These are phyloP conservation scores for Teunomyces kruisii DNA, from an alignment of 805 yeast species.

Conservation along the genomic window DNA sequence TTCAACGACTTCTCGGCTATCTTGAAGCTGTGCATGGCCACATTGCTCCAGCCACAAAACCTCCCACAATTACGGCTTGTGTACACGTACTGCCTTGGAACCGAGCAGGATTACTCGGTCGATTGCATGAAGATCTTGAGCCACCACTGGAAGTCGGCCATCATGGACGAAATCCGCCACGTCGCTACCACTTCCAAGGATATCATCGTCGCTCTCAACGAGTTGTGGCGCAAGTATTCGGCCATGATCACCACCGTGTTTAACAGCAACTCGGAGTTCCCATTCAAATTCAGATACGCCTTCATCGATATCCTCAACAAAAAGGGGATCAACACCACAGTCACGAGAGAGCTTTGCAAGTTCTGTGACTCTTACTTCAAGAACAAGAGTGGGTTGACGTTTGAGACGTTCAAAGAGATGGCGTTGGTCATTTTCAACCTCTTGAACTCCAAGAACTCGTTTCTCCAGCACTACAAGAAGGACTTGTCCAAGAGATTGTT, in stretches of 20 bases:
- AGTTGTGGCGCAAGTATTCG: background rate
- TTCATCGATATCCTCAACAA: constrained; percentile 19
- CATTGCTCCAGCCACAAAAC: constrained; percentile 12
- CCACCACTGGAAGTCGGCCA: background rate
- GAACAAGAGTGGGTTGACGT: constrained; percentile 11
- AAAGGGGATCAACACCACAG: constrained; percentile 12
- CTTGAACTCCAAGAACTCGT: constrained; percentile 33
- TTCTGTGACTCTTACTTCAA: constrained; percentile 30
- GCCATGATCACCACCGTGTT: constrained; percentile 13
- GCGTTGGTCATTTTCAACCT: constrained; percentile 31
- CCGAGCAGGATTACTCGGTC: constrained; percentile 1
- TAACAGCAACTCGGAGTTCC: constrained; percentile 11
- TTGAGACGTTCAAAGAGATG: constrained; percentile 16
- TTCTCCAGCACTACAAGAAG: constrained; percentile 28
- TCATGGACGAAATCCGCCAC: background rate
- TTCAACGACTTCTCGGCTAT: constrained; percentile 24
- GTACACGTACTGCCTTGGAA: constrained; percentile 1
- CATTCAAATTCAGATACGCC: constrained; percentile 31
- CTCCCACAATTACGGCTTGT: background rate
- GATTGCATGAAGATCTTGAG: constrained; percentile 1
- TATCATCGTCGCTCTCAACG: background rate
- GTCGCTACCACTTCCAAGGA: constrained; percentile 7
- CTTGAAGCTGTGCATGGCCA: constrained; percentile 19
- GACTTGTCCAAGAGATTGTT: constrained; percentile 40
- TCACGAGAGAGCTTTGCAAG: constrained; percentile 27